A percentile compares a stretch with the other conserved stretches of the same genome.
These are phyloP conservation scores for Vitis riparia DNA, from an alignment of 164 flowering plant genomes.

Conservation along the genomic window DNA sequence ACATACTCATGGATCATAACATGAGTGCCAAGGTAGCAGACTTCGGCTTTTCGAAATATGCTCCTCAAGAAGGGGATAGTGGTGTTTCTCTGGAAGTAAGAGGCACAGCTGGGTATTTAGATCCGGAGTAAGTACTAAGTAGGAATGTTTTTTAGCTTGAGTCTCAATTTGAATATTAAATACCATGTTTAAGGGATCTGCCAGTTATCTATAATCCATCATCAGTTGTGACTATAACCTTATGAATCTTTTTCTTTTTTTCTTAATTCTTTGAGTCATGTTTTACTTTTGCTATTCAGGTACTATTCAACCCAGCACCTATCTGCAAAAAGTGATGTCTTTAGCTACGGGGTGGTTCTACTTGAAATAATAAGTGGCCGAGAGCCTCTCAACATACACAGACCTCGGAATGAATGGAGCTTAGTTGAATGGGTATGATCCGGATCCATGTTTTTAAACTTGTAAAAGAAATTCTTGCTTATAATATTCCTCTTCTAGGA, in stretches of 20 bases:
- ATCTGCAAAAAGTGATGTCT: constrained; percentile 83
- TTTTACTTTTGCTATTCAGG: constrained; percentile 30
- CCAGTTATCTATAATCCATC: too few species aligned
- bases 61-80: constrained; percentile 85
- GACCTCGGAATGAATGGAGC: constrained; percentile 82
- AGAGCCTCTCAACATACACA: constrained; percentile 76
- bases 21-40: constrained; percentile 82
- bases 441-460: background rate
- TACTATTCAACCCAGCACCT: constrained; percentile 77
- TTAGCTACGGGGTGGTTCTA: constrained; percentile 83
- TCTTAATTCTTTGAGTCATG: constrained; percentile 1
- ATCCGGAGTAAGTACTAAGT: constrained; percentile 67
- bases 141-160: background rate
- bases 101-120: constrained; percentile 85
- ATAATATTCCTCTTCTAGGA: background rate
- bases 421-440: constrained; percentile 80
- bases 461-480: background rate
- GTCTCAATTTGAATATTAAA: constrained; percentile 1
- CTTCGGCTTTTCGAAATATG: constrained; percentile 80
- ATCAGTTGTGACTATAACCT: background rate
- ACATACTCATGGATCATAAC: constrained; percentile 81
- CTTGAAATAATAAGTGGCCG: constrained; percentile 78
- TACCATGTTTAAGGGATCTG: background rate
- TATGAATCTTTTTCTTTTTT: too few species aligned
- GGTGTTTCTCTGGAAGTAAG: constrained; percentile 74